These are phyloP conservation scores for Hypseocharis bilobata DNA, from an alignment of 441 rosid species.

Conservation along the genomic window DNA sequence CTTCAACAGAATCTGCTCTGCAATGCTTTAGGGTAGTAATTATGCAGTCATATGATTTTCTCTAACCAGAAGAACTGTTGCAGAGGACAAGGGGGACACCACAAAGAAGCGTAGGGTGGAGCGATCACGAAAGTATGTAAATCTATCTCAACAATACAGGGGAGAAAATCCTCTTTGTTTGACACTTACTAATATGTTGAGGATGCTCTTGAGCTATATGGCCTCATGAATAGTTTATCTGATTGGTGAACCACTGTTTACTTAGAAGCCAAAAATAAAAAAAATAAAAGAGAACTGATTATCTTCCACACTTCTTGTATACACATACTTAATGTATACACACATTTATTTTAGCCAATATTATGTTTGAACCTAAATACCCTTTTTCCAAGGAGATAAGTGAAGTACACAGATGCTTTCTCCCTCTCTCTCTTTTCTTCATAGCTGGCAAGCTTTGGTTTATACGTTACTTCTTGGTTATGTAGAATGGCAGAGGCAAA, in stretches of 20 bases:
- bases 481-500: slow-evolving; percentile 75
- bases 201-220: background rate
- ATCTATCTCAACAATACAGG: background rate
- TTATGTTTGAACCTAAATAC: too few species aligned
- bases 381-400: background rate
- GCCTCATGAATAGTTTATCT: background rate
- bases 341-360: too few species aligned
- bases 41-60: slow-evolving; percentile 4
- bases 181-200: background rate
- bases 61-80: slow-evolving; percentile 26
- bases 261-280: background rate
- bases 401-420: background rate
- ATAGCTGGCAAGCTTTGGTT: background rate
- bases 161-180: background rate
- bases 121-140: slow-evolving; percentile 57
- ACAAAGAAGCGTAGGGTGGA: slow-evolving; percentile 72
- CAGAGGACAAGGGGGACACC: slow-evolving; percentile 55
- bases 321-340: too few species aligned
- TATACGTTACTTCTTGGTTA: slow-evolving; percentile 9
- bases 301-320: too few species aligned
- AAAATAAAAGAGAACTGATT: too few species aligned
- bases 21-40: background rate
- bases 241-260: background rate
- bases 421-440: too few species aligned
- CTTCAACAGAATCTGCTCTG: background rate